Percentiles rank a stretch among this genome's conserved stretches.
Conservation (phyloP, 495 filamentous ascomycete genomes). For the Clavariopsis aquatica region DNA sequence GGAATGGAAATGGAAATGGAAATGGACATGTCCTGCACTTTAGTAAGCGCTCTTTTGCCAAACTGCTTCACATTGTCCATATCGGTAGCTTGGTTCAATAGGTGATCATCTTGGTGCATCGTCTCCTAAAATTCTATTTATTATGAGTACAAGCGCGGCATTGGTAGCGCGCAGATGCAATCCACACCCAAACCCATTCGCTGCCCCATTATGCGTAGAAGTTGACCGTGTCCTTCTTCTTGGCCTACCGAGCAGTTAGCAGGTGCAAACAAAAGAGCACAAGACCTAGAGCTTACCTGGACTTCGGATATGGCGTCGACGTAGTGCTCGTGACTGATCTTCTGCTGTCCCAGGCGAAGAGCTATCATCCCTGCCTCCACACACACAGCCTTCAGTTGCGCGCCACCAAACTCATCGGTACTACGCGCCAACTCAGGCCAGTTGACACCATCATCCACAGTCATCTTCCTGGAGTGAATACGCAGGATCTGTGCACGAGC, state of each 20-base stretch:
- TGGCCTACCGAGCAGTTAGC: slow-evolving; percentile 50
- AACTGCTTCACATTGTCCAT: no score
- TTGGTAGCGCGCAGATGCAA: slow-evolving; percentile 14
- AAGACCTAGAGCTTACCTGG: slow-evolving; percentile 51
- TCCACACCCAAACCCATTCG: neutral
- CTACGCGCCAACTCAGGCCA: slow-evolving; percentile 93
- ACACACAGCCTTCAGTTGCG: slow-evolving; percentile 96
- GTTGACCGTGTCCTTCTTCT: slow-evolving; percentile 87
- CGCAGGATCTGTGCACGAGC: slow-evolving; percentile 94
- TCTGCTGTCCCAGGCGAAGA: slow-evolving; percentile 83
- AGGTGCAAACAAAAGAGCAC: neutral
- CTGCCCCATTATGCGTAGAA: slow-evolving; percentile 36
- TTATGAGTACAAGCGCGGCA: slow-evolving; percentile 28
- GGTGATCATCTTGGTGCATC: neutral
- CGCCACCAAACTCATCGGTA: slow-evolving; percentile 99
- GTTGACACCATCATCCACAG: slow-evolving; percentile 89
- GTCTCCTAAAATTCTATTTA: slow-evolving; percentile 26
- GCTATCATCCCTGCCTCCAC: slow-evolving; percentile 99
- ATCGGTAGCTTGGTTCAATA: no score
- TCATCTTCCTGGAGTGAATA: slow-evolving; percentile 99
- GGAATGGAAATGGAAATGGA: no score
- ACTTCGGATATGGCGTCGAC: slow-evolving; percentile 98
- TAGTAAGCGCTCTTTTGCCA: no score
- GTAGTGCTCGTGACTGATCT: slow-evolving; percentile 97
- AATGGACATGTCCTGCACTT: no score